Evolutionary conservation across 1,284 basidiomycete genomes (phyloP).

Genomic region (Papiliotrema terrestris): DNA sequence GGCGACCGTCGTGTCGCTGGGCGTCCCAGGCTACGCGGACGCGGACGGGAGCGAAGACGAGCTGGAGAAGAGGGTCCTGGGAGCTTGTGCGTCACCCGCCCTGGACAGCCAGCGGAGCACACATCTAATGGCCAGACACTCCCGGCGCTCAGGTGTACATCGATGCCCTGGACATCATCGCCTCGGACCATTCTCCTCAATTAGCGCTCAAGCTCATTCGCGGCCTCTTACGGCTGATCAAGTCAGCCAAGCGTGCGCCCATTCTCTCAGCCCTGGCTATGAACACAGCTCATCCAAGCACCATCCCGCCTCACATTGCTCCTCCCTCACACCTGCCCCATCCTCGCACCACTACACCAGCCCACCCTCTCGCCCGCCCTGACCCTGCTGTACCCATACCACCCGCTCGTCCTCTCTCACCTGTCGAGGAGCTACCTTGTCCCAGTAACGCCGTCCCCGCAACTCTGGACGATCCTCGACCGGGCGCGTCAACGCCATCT

Average conservation of each 20-base stretch:
- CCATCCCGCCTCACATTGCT: slow-evolving; percentile 67
- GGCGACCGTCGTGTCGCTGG: neutral
- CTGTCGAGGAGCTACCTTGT: slow-evolving; percentile 67
- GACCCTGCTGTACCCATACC: slow-evolving; percentile 63
- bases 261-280: neutral
- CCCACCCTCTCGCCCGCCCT: slow-evolving; percentile 65
- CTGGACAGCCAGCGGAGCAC: neutral
- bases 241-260: slow-evolving; percentile 20
- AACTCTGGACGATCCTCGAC: slow-evolving; percentile 37
- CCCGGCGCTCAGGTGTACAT: slow-evolving; percentile 35
- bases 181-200: slow-evolving; percentile 31
- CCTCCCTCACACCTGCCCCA: slow-evolving; percentile 54
- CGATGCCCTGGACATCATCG: slow-evolving; percentile 40
- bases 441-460: slow-evolving; percentile 46
- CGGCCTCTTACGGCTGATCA: slow-evolving; percentile 19
- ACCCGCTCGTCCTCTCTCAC: slow-evolving; percentile 61
- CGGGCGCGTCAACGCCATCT: slow-evolving; percentile 20
- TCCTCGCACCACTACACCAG: slow-evolving; percentile 59
- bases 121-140: slow-evolving; percentile 9
- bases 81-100: slow-evolving; percentile 16
- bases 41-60: neutral
- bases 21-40: slow-evolving; percentile 19
- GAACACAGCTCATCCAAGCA: slow-evolving; percentile 40
- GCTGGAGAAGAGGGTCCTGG: slow-evolving; percentile 13
- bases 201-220: slow-evolving; percentile 26